Evolutionary conservation across 2,329 filamentous ascomycete genomes (phyloP), one percentile per base, ranked within the genome.

Genomic region (Penicillium brevicompactum): DNA sequence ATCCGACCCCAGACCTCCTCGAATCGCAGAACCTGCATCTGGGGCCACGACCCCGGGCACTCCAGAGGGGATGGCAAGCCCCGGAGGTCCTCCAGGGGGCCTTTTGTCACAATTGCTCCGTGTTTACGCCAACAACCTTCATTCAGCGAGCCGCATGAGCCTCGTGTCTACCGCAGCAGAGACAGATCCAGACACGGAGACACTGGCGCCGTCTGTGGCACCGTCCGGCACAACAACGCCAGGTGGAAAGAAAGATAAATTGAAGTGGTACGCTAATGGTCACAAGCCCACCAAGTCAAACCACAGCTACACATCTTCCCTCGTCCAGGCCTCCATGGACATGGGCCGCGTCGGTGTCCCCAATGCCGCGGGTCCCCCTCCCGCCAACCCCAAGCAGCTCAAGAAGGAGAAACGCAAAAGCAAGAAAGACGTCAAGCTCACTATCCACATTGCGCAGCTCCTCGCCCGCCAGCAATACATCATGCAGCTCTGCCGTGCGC

Each of bases 51-150:
- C 61, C 14, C 51, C 51, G 24, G 51, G 51, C 16, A 65, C 58
- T 11, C 60, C 49, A 9, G 62, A 49, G 16, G 58, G 57, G n/a
- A 55, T 51, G 18, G 55, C 59, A 1, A 59, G 57, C 2, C 59
- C 62, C 4, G 46, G 62, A 14, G 60, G 61, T 53, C 51, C 51
- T 21, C 46, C 46, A 3, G 65, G 64, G 13, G 88, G 90, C 34
- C 83, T 92, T 34, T 75, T 93, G 0, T 85, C 86, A 1, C 87
- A 85, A 0, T 75, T 93, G 0, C 76, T 92, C 43, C 88, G 86
- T 68, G 78, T 90, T 3, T 88, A 89, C 68, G 80, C 83, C 57
- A 77, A 82, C 63, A 77, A 80, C 65, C 61, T 68, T 53, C 68
- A 64, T 22, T 70, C 67, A 55, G 65, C 60, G 41, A 73, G 58